Evolutionary conservation across 176 grass and related monocot species (phyloP), one percentile per base, ranked within the genome.

Genomic region (Carex littledalei): DNA sequence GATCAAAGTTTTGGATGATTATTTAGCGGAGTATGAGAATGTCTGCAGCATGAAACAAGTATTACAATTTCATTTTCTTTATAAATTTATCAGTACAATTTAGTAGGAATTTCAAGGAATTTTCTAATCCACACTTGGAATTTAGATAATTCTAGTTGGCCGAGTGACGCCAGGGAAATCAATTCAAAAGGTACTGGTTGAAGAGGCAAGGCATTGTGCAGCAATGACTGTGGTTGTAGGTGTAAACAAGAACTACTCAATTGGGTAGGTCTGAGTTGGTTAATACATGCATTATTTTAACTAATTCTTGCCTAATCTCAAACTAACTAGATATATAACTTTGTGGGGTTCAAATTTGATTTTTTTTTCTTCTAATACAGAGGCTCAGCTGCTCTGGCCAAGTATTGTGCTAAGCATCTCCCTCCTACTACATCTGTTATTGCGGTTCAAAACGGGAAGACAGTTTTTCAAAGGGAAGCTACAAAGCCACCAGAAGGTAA

Each of bases 351-450:
- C 58, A 29, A n/a, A 78, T 54, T 49, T 54, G 43, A 63, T 21
- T 11, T 7, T 22, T 56, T 21, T 8, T 83, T 77, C 17, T 11
- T 86, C 45, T 80, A 41, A 57, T 47, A 53, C 91, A 99, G 97
- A 60, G 88, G 90, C 12, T 86, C 91, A 71, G 87, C 90, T 59
- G 87, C 70, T 85, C 81, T 99, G 12, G 91, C 97, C 8, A 96
- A 94, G 88, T 99, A 99, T 85, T 96, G 93, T 70, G 90, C 90
- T 80, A 92, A 88, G 93, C 94, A 96, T 66, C 90, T 99, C 8
- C 96, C 96, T 81, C n/a, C 84, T 85, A 92, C 88, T 39, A 92
- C 90, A 85, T 83, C 84, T 72, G 37, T 99, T 72, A 85, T 99
- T 66, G 86, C 91, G 79, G 88, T 99, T 85, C 87, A 92, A 47